Conservation (phyloP, 495 filamentous ascomycete species). For the Trichoderma orchidacearum region DNA sequence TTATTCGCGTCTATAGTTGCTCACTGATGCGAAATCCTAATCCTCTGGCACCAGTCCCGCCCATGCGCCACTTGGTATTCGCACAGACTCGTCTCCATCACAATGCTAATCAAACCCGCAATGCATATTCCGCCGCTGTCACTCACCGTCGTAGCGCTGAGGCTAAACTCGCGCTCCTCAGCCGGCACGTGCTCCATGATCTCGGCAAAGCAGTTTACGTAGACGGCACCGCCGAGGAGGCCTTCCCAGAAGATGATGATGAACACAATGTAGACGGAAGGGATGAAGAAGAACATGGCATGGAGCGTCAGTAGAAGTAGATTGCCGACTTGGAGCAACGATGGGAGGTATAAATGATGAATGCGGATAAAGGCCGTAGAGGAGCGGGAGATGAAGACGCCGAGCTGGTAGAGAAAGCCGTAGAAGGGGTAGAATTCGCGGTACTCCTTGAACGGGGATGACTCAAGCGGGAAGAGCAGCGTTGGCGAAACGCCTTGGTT, state of each 20-base stretch:
- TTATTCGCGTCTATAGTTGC: not conserved
- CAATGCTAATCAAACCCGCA: slow-evolving; percentile 74
- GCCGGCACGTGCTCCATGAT: slow-evolving; percentile 66
- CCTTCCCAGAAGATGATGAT: slow-evolving; percentile 90
- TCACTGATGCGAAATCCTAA: slow-evolving; percentile 9
- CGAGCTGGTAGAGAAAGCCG: slow-evolving; percentile 80
- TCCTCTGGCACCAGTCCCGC: slow-evolving; percentile 55
- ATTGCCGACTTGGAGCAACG: slow-evolving; percentile 72
- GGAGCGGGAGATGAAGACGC: slow-evolving; percentile 87
- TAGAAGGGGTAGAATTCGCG: slow-evolving; percentile 87
- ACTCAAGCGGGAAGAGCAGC: slow-evolving; percentile 65
- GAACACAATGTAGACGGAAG: slow-evolving; percentile 72
- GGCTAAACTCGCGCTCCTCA: slow-evolving; percentile 76
- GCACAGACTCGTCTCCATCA: slow-evolving; percentile 73
- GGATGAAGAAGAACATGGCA: slow-evolving; percentile 63
- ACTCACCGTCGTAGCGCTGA: slow-evolving; percentile 82
- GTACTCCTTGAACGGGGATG: slow-evolving; percentile 65
- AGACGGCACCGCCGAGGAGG: slow-evolving; percentile 76
- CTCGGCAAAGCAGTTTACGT: slow-evolving; percentile 91
- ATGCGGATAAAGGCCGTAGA: slow-evolving; percentile 77
- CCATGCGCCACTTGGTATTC: slow-evolving; percentile 67
- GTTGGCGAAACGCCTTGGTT: slow-evolving; percentile 88
- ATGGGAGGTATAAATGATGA: slow-evolving; percentile 66
- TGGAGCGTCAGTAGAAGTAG: slow-evolving; percentile 61
- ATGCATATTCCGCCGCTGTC: slow-evolving; percentile 86